Evolutionary conservation across 2,329 filamentous ascomycete genomes (phyloP).

Genomic region (Colletotrichum brevisporum): DNA sequence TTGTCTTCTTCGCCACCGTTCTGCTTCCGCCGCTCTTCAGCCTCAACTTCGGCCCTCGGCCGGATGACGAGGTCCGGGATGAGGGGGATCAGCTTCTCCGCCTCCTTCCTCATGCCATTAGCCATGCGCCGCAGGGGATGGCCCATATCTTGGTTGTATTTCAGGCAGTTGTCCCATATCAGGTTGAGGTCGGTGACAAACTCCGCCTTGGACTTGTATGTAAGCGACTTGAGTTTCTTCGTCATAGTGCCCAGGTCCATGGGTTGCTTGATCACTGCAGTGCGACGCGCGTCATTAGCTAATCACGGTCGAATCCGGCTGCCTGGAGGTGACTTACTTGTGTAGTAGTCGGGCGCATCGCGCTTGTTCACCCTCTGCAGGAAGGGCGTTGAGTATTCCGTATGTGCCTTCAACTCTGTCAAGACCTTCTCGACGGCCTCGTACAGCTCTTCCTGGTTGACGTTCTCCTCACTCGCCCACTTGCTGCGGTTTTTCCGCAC

Average conservation of each 20-base stretch:
- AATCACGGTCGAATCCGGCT: constrained; percentile 19
- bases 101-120: constrained; percentile 96
- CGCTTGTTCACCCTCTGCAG: constrained; percentile 95
- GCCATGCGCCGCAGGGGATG: constrained; percentile 94
- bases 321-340: constrained; percentile 70
- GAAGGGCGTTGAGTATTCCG: constrained; percentile 97
- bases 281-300: constrained; percentile 44
- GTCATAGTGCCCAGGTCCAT: constrained; percentile 99
- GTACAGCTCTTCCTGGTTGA: constrained; percentile 97
- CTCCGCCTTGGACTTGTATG: constrained; percentile 91
- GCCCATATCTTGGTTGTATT: constrained; percentile 91
- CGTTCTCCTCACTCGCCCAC: constrained; percentile 97
- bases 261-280: constrained; percentile 89
- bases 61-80: constrained; percentile 94
- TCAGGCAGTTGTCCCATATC: constrained; percentile 97
- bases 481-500: constrained; percentile 98
- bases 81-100: constrained; percentile 93
- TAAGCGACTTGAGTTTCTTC: constrained; percentile 89
- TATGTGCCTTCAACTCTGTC: constrained; percentile 96
- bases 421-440: constrained; percentile 97
- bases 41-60: constrained; percentile 94
- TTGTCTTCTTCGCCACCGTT: constrained; percentile 87
- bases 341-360: constrained; percentile 96
- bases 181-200: constrained; percentile 94
- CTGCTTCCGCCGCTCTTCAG: constrained; percentile 86